phyloP scores from a whole-genome alignment of 768 basidiomycete species.

The Collybiopsis luxurians region DNA sequence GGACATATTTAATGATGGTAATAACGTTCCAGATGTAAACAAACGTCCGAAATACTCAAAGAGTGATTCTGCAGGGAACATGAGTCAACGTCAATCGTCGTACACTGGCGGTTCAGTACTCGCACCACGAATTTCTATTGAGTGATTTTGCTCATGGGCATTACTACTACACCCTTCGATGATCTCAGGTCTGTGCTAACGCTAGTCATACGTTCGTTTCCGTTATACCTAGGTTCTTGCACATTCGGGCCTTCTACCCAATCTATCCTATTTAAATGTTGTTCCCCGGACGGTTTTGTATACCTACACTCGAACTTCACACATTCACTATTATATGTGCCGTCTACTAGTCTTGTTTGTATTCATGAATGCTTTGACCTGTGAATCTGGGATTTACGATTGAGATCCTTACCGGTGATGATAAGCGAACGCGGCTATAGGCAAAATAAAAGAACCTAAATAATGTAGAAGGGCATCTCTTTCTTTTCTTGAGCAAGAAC shows the following conservation, averaged over 20 bases:
- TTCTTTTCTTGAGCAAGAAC: no score
- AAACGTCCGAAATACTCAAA: conserved; percentile 42
- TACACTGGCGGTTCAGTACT: conserved; percentile 54
- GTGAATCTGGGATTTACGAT: no score
- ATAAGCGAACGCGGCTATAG: no score
- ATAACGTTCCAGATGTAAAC: conserved; percentile 42
- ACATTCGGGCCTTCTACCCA: no score
- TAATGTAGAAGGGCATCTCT: no score
- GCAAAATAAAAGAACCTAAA: no score
- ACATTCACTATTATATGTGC: no score
- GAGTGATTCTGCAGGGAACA: conserved; percentile 37
- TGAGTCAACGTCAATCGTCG: conserved; percentile 44
- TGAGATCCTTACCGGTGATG: no score
- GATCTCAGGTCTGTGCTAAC: neutral
- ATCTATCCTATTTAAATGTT: neutral
- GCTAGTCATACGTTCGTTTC: neutral
- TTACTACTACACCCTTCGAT: neutral
- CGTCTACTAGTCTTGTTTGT: no score
- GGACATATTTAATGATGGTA: conserved; percentile 29
- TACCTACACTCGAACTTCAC: neutral
- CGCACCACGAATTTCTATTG: conserved; percentile 72
- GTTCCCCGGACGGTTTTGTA: neutral
- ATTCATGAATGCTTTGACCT: no score
- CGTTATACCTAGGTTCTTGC: neutral
- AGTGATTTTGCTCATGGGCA: conserved; percentile 37